Base-by-base conservation (phyloP, 495 filamentous ascomycete species). In the Oidiodendron maius region DNA sequence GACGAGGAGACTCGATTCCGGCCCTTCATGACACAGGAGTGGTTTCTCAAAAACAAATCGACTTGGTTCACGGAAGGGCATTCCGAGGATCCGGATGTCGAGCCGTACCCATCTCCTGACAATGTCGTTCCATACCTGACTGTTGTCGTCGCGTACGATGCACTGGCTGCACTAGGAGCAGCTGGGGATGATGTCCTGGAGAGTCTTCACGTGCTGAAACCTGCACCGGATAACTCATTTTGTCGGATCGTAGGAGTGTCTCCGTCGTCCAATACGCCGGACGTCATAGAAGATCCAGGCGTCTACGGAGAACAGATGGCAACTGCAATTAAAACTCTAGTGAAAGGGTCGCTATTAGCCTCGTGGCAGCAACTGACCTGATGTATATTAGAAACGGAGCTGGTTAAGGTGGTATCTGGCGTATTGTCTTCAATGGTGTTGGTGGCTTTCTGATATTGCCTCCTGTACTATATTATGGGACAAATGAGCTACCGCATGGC, bases 91-190 rank as follows among this genome's bases (percentile, higher is more conserved):
- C 39, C 38, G 17, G 49, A 53, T 5, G 13, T 22, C 22, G 52
- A 56, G 15, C 43, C 44, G 5, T 44, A 22, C 16, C 58, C 51
- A 10, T n/a, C 39, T 13, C 53, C 43, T 4, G 40, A 55, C 2
- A 44, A 49, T 11, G 34, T 60, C n/a, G 20, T 55, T 5, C 46
- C 47, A 2, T 57, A 37, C 18, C 46, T 57, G 18, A 50, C 28
- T 6, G 46, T 46, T 18, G 35, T 60, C 20, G 34, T 52, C 3
- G 54, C 48, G 3, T 60, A 60, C 32, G 58, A 60, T 22, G 54
- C 52, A 2, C 40, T 57, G 2, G 58, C 58, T 4, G 58, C 58
- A 4, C 17, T 60, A 18, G 58, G 54, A 2, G 26, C 54, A 9
- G 39, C 42, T 12, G 50, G 54, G 9, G 39, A 54, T 11, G 58